Conservation (phyloP, 2,329 filamentous ascomycete species). For the Didymella exigua region DNA sequence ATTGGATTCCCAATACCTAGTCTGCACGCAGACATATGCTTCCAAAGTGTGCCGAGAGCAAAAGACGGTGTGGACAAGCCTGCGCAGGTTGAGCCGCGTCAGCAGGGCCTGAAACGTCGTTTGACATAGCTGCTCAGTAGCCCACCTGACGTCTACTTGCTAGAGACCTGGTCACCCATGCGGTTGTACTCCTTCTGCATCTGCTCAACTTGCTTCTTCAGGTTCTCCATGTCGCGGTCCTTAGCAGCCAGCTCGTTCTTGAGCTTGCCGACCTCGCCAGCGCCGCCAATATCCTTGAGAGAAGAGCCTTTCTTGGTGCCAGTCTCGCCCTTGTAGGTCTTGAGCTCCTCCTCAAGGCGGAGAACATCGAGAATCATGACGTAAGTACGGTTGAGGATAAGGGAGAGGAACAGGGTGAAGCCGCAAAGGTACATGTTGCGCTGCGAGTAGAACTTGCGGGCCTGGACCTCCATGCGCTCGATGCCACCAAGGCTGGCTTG, state of each 20-base stretch:
- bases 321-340: conserved; percentile 74
- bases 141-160: conserved; percentile 47
- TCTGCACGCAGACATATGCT: neutral
- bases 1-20: neutral
- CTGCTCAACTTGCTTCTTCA: conserved; percentile 91
- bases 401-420: conserved; percentile 97
- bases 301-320: conserved; percentile 68
- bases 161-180: conserved; percentile 80
- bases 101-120: conserved; percentile 14
- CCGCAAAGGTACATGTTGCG: conserved; percentile 99
- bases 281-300: conserved; percentile 72
- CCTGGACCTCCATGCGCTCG: conserved; percentile 97
- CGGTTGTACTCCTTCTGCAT: conserved; percentile 84
- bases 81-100: conserved; percentile 17
- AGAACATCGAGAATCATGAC: conserved; percentile 94
- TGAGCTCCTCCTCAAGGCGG: conserved; percentile 89
- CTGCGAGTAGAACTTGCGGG: conserved; percentile 99
- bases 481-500: conserved; percentile 76
- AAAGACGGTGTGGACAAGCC: conserved; percentile 12
- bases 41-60: conserved; percentile 5
- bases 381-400: conserved; percentile 99
- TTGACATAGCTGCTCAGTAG: conserved; percentile 18
- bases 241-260: conserved; percentile 72
- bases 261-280: conserved; percentile 74
- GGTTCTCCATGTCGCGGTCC: conserved; percentile 79